These are phyloP conservation scores for Aureobasidium sp. DNA, from an alignment of 2,329 filamentous ascomycete genomes.

Conservation along the genomic window DNA sequence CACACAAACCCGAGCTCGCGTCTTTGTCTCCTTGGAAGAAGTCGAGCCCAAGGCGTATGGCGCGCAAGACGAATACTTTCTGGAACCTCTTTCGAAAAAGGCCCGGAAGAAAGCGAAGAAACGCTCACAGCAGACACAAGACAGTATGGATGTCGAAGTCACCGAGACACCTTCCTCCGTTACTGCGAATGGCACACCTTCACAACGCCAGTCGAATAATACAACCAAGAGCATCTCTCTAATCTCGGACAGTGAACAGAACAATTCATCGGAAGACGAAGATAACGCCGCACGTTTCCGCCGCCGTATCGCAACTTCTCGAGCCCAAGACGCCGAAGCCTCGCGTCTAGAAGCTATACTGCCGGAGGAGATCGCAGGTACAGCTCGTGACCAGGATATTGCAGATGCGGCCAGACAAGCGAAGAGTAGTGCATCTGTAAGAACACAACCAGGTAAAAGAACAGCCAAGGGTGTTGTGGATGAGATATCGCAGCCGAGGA, in stretches of 20 bases:
- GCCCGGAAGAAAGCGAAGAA: slow-evolving; percentile 11
- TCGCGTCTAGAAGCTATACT: slow-evolving; percentile 8
- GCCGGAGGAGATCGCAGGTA: slow-evolving; percentile 15
- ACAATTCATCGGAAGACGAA: slow-evolving; percentile 7
- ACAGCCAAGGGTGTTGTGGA: slow-evolving; percentile 14
- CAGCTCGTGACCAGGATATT: slow-evolving; percentile 4
- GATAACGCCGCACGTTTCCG: slow-evolving; percentile 21
- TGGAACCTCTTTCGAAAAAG: slow-evolving; percentile 34
- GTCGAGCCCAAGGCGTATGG: slow-evolving; percentile 63
- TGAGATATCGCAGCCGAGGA: slow-evolving; percentile 16
- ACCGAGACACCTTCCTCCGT: not conserved
- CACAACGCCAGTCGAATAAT: not conserved
- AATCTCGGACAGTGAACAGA: slow-evolving; percentile 1
- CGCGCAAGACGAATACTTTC: slow-evolving; percentile 69
- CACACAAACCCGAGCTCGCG: slow-evolving; percentile 38
- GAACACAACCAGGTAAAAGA: slow-evolving; percentile 11
- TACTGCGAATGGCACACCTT: not conserved
- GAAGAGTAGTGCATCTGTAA: not conserved
- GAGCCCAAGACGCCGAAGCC: slow-evolving; percentile 20
- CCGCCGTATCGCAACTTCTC: slow-evolving; percentile 20
- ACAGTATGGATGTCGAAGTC: slow-evolving; percentile 2
- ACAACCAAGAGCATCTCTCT: slow-evolving; percentile 12
- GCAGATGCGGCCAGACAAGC: slow-evolving; percentile 9
- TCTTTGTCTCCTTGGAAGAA: slow-evolving; percentile 65
- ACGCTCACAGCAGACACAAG: slow-evolving; percentile 6